Base-by-base conservation (phyloP, 331 rosid species). In the Spiraea crenata region DNA sequence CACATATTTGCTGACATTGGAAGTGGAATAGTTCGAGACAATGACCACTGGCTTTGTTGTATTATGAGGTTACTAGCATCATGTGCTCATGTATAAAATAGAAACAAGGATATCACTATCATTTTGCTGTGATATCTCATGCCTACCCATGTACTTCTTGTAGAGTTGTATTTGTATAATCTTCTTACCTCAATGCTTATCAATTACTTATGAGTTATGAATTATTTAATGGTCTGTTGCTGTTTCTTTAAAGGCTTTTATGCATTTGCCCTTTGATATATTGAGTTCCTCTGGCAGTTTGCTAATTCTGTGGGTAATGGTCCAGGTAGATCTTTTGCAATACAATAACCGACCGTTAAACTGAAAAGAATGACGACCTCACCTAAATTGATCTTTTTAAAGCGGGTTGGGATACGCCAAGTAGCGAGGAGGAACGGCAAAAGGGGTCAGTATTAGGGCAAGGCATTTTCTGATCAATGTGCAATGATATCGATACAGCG, bases 51-150 rank as follows among this genome's bases (percentile, higher is more conserved):
- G 76, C 57, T 57, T 54, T 56, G 81, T 71, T 86, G 83, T 66
- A 54, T 72, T 74, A 34, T 56, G 71, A 76, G 80, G 69, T 60
- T 70, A 16, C 65, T 9, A 35, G 45, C 37, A 73, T 69, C 73
- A 74, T 80, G 49, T 69, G 76, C 63, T 39, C 65, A 8, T 82
- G 79, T 86, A 63, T 69, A 74, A 65, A 44, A 71, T 72, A 57
- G 58, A 72, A 58, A 49, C 73, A 67, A 48, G 61, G 76, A 75
- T 77, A 17, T 63, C 68, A 45, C 39, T 60, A 57, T 38, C 63
- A 12, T 66, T 51, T 20, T 74, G 56, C 67, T 12, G 63, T 34
- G 63, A 66, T 61, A 37, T 74, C 41, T 20, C 44, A 69, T 73
- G 57, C 67, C 47, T 4, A 31, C 76, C 57, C 74, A 67, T 65